These are phyloP conservation scores for Metschnikowia dekortorum DNA, from an alignment of 805 yeast genomes.

Conservation along the genomic window DNA sequence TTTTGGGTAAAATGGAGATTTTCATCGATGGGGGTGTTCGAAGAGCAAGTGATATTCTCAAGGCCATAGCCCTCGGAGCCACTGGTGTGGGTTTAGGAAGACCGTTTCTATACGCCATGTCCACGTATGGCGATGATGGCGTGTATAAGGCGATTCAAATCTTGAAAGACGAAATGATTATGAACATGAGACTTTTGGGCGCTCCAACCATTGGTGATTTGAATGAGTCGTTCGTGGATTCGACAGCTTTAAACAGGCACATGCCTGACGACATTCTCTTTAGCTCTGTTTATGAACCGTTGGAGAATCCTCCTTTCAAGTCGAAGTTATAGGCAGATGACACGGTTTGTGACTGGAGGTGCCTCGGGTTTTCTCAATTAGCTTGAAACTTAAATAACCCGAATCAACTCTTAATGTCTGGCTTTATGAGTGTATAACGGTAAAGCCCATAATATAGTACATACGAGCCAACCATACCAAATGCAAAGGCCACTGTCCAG, in stretches of 20 bases:
- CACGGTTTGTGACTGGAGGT: not conserved
- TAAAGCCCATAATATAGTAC: too few relatives aligned
- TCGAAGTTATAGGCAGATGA: slow-evolving; percentile 8
- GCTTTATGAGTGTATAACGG: too few relatives aligned
- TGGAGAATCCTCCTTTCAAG: slow-evolving; percentile 51
- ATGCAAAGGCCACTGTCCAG: too few relatives aligned
- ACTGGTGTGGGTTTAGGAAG: slow-evolving; percentile 73
- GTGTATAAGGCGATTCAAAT: slow-evolving; percentile 60
- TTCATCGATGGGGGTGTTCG: slow-evolving; percentile 76
- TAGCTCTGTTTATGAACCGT: slow-evolving; percentile 50
- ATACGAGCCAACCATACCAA: too few relatives aligned
- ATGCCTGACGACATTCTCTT: slow-evolving; percentile 57
- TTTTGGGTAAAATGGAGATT: slow-evolving; percentile 53
- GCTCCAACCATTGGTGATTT: slow-evolving; percentile 47
- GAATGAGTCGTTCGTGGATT: slow-evolving; percentile 58
- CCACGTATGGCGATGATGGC: slow-evolving; percentile 77
- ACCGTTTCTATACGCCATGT: slow-evolving; percentile 71
- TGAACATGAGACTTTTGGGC: slow-evolving; percentile 66
- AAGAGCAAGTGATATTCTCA: slow-evolving; percentile 72
- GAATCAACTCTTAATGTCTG: too few relatives aligned
- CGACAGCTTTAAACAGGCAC: slow-evolving; percentile 34
- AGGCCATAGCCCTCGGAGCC: slow-evolving; percentile 75
- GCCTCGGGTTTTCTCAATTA: too few relatives aligned
- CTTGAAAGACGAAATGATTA: slow-evolving; percentile 55
- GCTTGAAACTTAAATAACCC: too few relatives aligned